phyloP scores from a whole-genome alignment of 2,329 filamentous ascomycete genomes.

The Mycosphaerella sp. region DNA sequence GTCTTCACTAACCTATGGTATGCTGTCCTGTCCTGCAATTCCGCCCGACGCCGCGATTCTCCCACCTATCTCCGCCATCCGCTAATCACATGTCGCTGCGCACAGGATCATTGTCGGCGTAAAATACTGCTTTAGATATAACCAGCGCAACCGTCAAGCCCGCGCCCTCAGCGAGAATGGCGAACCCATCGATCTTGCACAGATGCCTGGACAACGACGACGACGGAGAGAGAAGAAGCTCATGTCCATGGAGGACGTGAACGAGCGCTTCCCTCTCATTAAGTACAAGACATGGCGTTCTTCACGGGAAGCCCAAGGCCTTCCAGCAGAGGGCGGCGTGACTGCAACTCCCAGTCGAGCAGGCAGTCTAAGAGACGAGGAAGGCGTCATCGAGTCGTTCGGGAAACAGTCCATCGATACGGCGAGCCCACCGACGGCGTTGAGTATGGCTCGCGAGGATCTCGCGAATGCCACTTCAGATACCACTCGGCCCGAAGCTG shows the following conservation, averaged over 20 bases:
- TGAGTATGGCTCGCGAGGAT: slow-evolving; percentile 43
- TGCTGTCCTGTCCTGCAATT: slow-evolving; percentile 1
- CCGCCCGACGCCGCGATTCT: slow-evolving; percentile 7
- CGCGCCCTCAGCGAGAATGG: slow-evolving; percentile 68
- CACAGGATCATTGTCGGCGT: slow-evolving; percentile 97
- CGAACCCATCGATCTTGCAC: slow-evolving; percentile 80
- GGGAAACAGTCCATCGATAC: slow-evolving; percentile 30
- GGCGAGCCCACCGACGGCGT: slow-evolving; percentile 33
- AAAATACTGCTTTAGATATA: slow-evolving; percentile 99
- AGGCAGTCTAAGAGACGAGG: slow-evolving; percentile 60
- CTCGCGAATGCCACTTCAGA: slow-evolving; percentile 37
- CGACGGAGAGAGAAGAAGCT: slow-evolving; percentile 87
- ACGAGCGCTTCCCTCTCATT: slow-evolving; percentile 88
- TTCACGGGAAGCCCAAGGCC: slow-evolving; percentile 71
- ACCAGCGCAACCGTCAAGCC: slow-evolving; percentile 79
- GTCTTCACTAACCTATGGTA: slow-evolving; percentile 98
- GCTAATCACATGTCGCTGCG: slow-evolving; percentile 14
- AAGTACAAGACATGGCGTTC: slow-evolving; percentile 97
- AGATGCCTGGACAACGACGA: slow-evolving; percentile 78
- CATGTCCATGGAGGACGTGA: slow-evolving; percentile 99
- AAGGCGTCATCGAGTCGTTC: slow-evolving; percentile 37
- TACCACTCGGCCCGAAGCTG: slow-evolving; percentile 20
- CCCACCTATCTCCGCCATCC: slow-evolving; percentile 5
- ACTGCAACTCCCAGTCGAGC: slow-evolving; percentile 66
- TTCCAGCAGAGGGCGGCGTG: slow-evolving; percentile 79